These are phyloP conservation scores for Erythrophleum ivorense DNA, from an alignment of 331 rosid genomes.

Conservation along the genomic window DNA sequence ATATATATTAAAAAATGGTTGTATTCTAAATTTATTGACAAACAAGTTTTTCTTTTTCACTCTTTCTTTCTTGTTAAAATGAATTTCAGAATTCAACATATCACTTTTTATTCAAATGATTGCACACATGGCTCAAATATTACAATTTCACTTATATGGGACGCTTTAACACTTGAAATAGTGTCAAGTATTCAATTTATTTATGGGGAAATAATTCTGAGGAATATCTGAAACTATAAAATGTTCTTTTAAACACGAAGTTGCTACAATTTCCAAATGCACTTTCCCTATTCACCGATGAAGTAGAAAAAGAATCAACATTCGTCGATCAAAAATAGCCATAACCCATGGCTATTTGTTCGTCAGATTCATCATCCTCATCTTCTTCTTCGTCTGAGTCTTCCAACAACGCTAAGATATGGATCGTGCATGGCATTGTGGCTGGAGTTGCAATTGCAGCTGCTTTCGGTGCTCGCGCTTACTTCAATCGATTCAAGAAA, in stretches of 20 bases:
- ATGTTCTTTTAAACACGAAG: too few relatives aligned
- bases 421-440: slow-evolving; percentile 77
- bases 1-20: too few relatives aligned
- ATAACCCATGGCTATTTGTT: slow-evolving; percentile 42
- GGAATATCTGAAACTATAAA: too few relatives aligned
- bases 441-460: slow-evolving; percentile 81
- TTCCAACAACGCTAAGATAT: slow-evolving; percentile 54
- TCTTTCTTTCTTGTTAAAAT: neutral
- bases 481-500: slow-evolving; percentile 55
- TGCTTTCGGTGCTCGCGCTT: slow-evolving; percentile 73
- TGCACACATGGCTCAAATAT: neutral
- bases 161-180: neutral
- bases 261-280: too few relatives aligned
- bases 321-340: neutral
- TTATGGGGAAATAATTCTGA: neutral
- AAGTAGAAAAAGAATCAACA: neutral
- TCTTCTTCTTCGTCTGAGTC: slow-evolving; percentile 54
- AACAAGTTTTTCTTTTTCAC: neutral
- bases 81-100: neutral
- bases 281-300: neutral
- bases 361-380: slow-evolving; percentile 47
- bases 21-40: neutral
- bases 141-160: neutral
- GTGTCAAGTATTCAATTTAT: neutral
- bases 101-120: too few relatives aligned